Base-by-base conservation (phyloP, 2,329 filamentous ascomycete species). In the Botrytis fabae region DNA sequence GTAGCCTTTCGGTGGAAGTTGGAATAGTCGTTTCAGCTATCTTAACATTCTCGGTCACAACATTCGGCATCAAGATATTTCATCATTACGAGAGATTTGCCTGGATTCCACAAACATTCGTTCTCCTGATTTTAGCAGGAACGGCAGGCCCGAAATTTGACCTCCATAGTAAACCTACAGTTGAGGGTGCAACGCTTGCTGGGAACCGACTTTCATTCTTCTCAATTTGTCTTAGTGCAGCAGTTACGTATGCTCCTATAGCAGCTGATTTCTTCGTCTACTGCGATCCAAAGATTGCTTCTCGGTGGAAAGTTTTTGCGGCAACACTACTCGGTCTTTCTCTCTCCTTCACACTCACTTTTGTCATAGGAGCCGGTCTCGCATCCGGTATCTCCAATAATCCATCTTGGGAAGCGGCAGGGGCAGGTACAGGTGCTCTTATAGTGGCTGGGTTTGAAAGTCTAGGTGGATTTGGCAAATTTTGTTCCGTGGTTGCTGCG, bases 211-310 rank as follows among this genome's bases (percentile, higher is more conserved):
- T 93, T 46, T 91, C 89, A 7, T 94, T 92, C 81, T 91, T 94
- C 81, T 91, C 88, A 18, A 83, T 93, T 64, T 92, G 88, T 76
- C 83, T 92, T 20, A 89, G 90, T 35, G 87, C 88, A 2, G 88
- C 88, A 12, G 86, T 91, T 70, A 90, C 89, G 1, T 93, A 91
- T 79, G 83, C 87, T 2, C 87, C 88, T 7, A 85, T 86, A 2
- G 89, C 87, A n/a, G 88, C 88, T 0, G 90, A 92, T 79, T 92
- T 89, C 12, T 91, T 91, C 76, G 89, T 91, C 71, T 92, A 91
- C 81, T 91, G 79, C 86, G 86, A 75, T 80, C 83, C 75, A 84
- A 87, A 20, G 84, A 86, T 25, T 82, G 84, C 44, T 28, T 68
- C 75, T 20, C 76, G 76, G 5, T 82, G 82, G 78, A 85, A 85